Base-by-base conservation (phyloP, 352 stramenopile species). In the Phytophthora rubi region DNA sequence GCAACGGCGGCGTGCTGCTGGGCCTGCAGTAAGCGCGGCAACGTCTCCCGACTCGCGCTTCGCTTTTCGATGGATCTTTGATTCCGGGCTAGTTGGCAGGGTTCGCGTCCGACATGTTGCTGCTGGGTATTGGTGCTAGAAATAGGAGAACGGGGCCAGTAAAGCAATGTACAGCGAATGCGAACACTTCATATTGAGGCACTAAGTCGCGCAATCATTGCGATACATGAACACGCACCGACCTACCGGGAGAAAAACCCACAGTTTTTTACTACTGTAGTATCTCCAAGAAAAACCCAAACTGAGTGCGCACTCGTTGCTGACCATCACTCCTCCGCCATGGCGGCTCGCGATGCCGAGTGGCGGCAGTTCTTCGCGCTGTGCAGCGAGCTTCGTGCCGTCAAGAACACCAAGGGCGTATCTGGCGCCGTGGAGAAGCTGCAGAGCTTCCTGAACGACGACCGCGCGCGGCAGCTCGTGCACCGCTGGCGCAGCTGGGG, bases 1-100 rank as follows among this genome's bases (percentile, higher is more conserved):
- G 83, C 76, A 98, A 92, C 73, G 88, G 88, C 53, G 89, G 89
- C 35, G 88, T 96, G 76, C 77, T 96, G 55, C 79, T 96, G 18
- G 89, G 89, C n/a, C 76, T 95, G 59, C 86, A 94, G 83, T 90
- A 88, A 83, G 45, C 26, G 47, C 4, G 58, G 53, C 35, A 42
- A 13, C 35, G 35, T 42, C 47, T 47, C 51, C 42, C 21, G 33
- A 44, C 18, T 37, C 30, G 62, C 18, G 45, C 39, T 62, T 62
- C 16, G 39, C 28, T 64, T 64, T 54, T 42, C 26, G 12, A 35
- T 58, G 53, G 53, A 62, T 65, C 53, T 39, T 58, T 69, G 53
- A 65, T 63, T 59, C 53, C 58, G 56, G 42, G 58, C 15, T 60
- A 58, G 33, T 65, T 8, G 21, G 21, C 55, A 56, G 56, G 54